Evolutionary conservation across 192 early-diverging fungal species (phyloP).

Genomic region (Coemansia sp.): DNA sequence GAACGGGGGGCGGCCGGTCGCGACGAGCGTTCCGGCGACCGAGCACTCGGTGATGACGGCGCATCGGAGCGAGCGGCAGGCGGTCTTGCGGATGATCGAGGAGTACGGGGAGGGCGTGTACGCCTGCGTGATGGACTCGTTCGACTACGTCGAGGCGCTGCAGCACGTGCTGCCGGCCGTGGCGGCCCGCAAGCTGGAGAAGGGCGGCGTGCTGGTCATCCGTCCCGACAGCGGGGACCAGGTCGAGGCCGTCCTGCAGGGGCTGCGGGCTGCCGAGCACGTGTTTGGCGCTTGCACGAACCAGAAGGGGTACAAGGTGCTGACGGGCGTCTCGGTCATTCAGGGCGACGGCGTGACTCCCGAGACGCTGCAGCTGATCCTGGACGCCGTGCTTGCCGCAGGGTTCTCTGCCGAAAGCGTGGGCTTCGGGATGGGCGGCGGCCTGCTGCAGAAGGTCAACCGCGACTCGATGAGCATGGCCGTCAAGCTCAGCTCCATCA

Average conservation of each 20-base stretch:
- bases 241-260: constrained; percentile 71
- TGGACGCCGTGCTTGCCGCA: constrained; percentile 56
- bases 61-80: constrained; percentile 65
- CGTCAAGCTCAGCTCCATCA: constrained; percentile 73
- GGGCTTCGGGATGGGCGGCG: constrained; percentile 86
- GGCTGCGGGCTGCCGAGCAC: constrained; percentile 64
- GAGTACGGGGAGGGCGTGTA: constrained; percentile 69
- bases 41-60: constrained; percentile 91
- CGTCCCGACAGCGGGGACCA: constrained; percentile 86
- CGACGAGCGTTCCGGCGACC: constrained; percentile 77
- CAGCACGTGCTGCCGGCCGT: constrained; percentile 71
- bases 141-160: constrained; percentile 76
- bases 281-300: constrained; percentile 72
- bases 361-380: constrained; percentile 54
- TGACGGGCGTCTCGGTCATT: constrained; percentile 71
- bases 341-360: constrained; percentile 81
- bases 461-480: constrained; percentile 85
- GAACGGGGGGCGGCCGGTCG: constrained; percentile 72
- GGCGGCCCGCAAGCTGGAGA: constrained; percentile 62
- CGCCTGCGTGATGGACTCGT: constrained; percentile 91
- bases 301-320: constrained; percentile 73
- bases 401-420: constrained; percentile 73
- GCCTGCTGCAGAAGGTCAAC: constrained; percentile 81
- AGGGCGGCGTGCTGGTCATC: constrained; percentile 77
- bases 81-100: constrained; percentile 64